phyloP scores from a whole-genome alignment of 305 asterid genomes.

The Ajuga reptans region DNA sequence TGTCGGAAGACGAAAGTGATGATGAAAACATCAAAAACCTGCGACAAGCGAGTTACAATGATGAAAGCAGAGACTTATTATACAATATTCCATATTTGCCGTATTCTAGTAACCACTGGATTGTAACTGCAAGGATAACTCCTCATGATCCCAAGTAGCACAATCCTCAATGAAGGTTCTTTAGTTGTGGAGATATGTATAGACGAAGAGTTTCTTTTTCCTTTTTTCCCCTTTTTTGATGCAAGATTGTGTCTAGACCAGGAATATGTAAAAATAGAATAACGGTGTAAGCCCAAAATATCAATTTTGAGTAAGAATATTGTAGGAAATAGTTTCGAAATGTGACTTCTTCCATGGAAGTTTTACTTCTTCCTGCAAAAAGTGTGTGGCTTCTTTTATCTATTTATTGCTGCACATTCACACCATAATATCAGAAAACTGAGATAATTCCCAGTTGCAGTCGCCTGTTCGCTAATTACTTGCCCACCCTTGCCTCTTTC shows the following conservation, averaged over 20 bases:
- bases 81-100: constrained; percentile 7
- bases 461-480: not conserved
- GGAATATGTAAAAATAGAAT: constrained; percentile 1
- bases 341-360: not conserved
- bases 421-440: not conserved
- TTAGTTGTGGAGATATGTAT: constrained; percentile 11
- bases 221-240: not conserved
- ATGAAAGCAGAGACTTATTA: constrained; percentile 8
- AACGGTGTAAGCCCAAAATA: not conserved
- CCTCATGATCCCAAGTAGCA: not conserved
- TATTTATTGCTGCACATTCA: not conserved
- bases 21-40: constrained; percentile 22
- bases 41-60: not conserved
- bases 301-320: not conserved
- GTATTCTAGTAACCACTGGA: constrained; percentile 19
- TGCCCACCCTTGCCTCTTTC: too few relatives aligned
- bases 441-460: not conserved
- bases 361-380: not conserved
- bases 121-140: constrained; percentile 33
- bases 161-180: too few relatives aligned
- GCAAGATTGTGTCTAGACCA: not conserved
- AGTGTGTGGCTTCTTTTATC: not conserved
- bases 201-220: not conserved
- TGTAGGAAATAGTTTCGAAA: not conserved
- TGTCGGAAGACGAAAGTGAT: constrained; percentile 31